Base-by-base conservation (phyloP, 805 yeast species). In the Starmerella potacharoeniae region DNA sequence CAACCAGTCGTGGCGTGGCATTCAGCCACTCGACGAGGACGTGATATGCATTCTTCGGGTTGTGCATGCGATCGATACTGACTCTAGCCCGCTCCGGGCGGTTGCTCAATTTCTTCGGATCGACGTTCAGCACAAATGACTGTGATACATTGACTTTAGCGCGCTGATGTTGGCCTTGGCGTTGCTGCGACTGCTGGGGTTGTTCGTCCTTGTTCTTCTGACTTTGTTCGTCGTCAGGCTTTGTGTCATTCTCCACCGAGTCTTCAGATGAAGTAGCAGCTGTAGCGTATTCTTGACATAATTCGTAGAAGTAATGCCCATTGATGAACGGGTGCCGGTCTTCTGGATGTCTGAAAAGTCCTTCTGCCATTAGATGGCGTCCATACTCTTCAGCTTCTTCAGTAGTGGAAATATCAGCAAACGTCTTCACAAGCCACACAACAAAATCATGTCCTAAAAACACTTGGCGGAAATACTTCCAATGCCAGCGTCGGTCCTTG, bases 1-100 rank as follows among this genome's bases (percentile, higher is more conserved):
- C 96, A 50, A 87, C 80, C 35, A 86, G 71, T 65, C 85, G 86
- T 2, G 95, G 84, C 0, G 97, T 88, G 0, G 95, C 82, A 57
- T 85, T 87, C 35, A 91, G 71, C 99, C 99, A 93, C 66, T 93
- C 97, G 13, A 91, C 68, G 48, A 96, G 74, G 35, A 93, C 77
- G 65, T 91, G 97, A 71, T 83, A 93, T 65, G 97, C 90, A 64
- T 90, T 95, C 61, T 86, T 91, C 0, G 97, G 96, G 65, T 90
- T 91, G 67, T 89, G 96, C 3, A 90, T 90, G 45, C 83, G 77
- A 66, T 93, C 99, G 64, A 87, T 86, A 69, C 91, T 97, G 0
- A 93, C 88, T 6, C 81, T 80, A 46, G 89, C 74, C 2, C 82
- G 68, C 62, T 93, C 98, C 0, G 84, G 84, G 54, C 89, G 79